Base-by-base conservation (phyloP, 1,284 basidiomycete species). In the Kalmanozyma brasiliensis region DNA sequence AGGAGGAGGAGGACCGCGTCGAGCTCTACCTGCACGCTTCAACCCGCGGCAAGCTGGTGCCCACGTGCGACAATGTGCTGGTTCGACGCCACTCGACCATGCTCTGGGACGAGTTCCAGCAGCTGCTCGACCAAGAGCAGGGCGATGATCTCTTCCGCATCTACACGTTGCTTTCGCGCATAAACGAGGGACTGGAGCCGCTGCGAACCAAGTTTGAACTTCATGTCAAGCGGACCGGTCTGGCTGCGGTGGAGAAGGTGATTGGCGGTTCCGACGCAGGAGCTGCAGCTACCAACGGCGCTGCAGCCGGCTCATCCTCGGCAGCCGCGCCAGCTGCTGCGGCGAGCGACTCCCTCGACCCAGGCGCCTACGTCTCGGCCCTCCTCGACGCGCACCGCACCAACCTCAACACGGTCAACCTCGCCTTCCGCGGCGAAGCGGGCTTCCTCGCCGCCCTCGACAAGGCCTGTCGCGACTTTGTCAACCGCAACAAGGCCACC, bases 61-160 rank as follows among this genome's bases (percentile, higher is more conserved):
- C 86, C 78, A 92, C 90, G 83, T 97, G 94, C 85, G 95, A 98
- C 83, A 88, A 90, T 63, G 92, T 93, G 41, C 89, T 99, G 56
- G 93, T 99, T 74, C 87, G 91, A 52, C 91, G 91, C 73, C 95
- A 98, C 79, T 86, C 89, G 45, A 88, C 90, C 73, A 85, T 90
- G 47, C 91, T 99, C 88, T 93, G 91, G 89, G 92, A 96, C 65
- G 94, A 90, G 83, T 98, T 98, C 87, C 92, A 96, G 83, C 86
- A 86, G 33, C 84, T 98, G 47, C 89, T 98, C 70, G 94, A 97
- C 80, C 92, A 88, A 81, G 94, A 98, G 81, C 90, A 94, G 83
- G 90, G 92, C 73, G 91, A 93, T 79, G 96, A 99, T 83, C 70
- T 81, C 30, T 69, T 61, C 45, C 88, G 95, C 46, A 96, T 97